These are phyloP conservation scores for Neoscytalidium dimidiatum DNA, from an alignment of 2,329 filamentous ascomycete genomes.

Conservation along the genomic window DNA sequence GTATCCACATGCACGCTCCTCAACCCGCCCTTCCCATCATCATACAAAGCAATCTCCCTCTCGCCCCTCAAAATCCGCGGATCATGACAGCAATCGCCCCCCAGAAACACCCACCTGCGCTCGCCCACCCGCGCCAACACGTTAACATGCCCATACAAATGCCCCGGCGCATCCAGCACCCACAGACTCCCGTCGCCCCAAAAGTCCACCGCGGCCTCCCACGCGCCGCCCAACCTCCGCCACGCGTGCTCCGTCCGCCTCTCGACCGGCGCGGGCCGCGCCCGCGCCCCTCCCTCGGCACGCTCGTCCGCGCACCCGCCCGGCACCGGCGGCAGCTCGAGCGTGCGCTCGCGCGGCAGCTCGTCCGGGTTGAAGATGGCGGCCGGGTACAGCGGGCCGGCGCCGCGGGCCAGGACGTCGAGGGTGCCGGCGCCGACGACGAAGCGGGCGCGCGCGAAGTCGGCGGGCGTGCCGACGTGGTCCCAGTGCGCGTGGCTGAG, in stretches of 20 bases:
- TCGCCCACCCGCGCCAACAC: slow-evolving; percentile 45
- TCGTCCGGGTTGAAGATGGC: slow-evolving; percentile 46
- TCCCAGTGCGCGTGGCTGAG: slow-evolving; percentile 45
- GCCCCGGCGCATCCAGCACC: slow-evolving; percentile 53
- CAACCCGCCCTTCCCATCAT: slow-evolving; percentile 45
- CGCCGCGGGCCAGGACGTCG: slow-evolving; percentile 29
- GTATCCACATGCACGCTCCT: slow-evolving; percentile 56
- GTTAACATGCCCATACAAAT: slow-evolving; percentile 55
- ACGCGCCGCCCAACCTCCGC: slow-evolving; percentile 45
- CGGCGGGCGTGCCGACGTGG: slow-evolving; percentile 42
- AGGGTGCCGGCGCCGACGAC: slow-evolving; percentile 39
- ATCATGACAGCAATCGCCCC: slow-evolving; percentile 58
- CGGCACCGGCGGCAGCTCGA: slow-evolving; percentile 41
- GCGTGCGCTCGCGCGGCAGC: slow-evolving; percentile 42
- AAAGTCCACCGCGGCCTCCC: slow-evolving; percentile 50
- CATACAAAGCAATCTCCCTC: slow-evolving; percentile 54
- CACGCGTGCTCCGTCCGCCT: slow-evolving; percentile 33
- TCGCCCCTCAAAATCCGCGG: slow-evolving; percentile 53
- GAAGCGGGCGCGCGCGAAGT: slow-evolving; percentile 40
- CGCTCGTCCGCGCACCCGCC: neutral
- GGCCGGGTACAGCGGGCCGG: slow-evolving; percentile 23
- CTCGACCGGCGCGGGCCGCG: neutral
- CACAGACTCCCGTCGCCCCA: slow-evolving; percentile 50
- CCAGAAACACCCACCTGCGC: slow-evolving; percentile 51
- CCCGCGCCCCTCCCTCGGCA: neutral